These are phyloP conservation scores for Dendryphion nanum DNA, from an alignment of 2,329 filamentous ascomycete genomes.

Conservation along the genomic window DNA sequence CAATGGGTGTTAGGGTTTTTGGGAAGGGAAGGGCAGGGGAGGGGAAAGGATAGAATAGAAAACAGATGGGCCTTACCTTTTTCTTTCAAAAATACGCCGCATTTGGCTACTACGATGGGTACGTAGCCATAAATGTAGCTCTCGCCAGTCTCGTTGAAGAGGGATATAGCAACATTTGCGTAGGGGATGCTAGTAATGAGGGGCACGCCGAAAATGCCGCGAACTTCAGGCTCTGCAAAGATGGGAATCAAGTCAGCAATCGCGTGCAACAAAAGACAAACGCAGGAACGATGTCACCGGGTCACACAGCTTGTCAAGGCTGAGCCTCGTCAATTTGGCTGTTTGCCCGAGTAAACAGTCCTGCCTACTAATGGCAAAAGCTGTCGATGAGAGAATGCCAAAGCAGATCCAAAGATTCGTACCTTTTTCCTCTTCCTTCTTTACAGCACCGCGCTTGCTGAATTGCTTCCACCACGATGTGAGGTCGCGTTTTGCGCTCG, in stretches of 20 bases:
- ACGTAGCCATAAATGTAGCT: constrained; percentile 99
- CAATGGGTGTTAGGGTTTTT: constrained; percentile 17
- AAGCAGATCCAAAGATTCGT: constrained; percentile 16
- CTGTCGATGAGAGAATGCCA: too few species aligned
- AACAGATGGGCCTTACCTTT: constrained; percentile 71
- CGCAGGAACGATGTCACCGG: neutral
- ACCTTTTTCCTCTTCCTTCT: constrained; percentile 65
- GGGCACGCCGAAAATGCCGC: constrained; percentile 91
- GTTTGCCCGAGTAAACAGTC: constrained; percentile 1
- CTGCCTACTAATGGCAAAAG: too few species aligned
- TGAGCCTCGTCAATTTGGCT: constrained; percentile 16
- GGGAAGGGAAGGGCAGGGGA: neutral
- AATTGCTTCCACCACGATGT: constrained; percentile 98
- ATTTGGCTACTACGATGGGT: constrained; percentile 97
- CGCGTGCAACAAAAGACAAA: constrained; percentile 12
- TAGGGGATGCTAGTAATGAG: constrained; percentile 94
- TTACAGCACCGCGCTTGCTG: constrained; percentile 62
- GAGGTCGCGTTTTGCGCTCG: constrained; percentile 81
- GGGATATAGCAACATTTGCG: constrained; percentile 95
- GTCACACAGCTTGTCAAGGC: constrained; percentile 5
- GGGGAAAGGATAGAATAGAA: neutral
- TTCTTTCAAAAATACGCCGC: constrained; percentile 94
- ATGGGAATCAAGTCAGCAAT: constrained; percentile 19
- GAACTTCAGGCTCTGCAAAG: constrained; percentile 42
- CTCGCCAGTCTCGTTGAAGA: constrained; percentile 86